phyloP scores from a whole-genome alignment of 164 flowering plant species.

The Vitis labrusca region DNA sequence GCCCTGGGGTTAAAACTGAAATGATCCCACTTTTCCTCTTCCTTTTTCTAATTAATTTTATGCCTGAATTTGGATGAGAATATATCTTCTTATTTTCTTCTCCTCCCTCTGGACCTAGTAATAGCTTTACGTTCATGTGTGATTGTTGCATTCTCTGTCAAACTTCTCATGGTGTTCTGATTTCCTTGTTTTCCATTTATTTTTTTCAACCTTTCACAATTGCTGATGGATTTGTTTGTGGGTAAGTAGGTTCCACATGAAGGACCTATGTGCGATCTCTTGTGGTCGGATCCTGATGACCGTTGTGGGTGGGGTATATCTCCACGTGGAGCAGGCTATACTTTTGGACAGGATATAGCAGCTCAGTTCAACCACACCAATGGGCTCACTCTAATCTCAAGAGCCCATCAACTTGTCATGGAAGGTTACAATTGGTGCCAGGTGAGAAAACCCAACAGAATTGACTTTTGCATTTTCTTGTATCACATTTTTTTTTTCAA shows the following conservation, averaged over 20 bases:
- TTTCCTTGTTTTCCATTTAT: neutral
- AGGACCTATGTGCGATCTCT: constrained; percentile 54
- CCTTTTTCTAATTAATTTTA: too few relatives aligned
- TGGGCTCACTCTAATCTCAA: constrained; percentile 41
- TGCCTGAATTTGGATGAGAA: too few relatives aligned
- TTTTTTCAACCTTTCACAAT: neutral
- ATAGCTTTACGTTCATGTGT: too few relatives aligned
- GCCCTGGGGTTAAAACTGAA: too few relatives aligned
- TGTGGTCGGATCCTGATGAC: constrained; percentile 52
- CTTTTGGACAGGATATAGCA: constrained; percentile 51
- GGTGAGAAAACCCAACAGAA: constrained; percentile 14
- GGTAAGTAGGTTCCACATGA: constrained; percentile 42
- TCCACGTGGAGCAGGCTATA: constrained; percentile 49
- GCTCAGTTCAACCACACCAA: constrained; percentile 44
- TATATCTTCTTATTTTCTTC: neutral
- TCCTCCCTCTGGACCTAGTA: neutral
- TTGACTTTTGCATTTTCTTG: neutral
- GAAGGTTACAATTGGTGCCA: constrained; percentile 51
- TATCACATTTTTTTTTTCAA: neutral
- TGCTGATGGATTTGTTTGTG: neutral
- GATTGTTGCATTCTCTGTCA: neutral
- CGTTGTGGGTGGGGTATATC: constrained; percentile 57
- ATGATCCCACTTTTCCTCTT: too few relatives aligned
- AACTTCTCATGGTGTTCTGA: neutral
- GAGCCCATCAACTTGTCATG: constrained; percentile 54